Base-by-base conservation (phyloP, 768 basidiomycete species). In the Cubamyces lactineus region DNA sequence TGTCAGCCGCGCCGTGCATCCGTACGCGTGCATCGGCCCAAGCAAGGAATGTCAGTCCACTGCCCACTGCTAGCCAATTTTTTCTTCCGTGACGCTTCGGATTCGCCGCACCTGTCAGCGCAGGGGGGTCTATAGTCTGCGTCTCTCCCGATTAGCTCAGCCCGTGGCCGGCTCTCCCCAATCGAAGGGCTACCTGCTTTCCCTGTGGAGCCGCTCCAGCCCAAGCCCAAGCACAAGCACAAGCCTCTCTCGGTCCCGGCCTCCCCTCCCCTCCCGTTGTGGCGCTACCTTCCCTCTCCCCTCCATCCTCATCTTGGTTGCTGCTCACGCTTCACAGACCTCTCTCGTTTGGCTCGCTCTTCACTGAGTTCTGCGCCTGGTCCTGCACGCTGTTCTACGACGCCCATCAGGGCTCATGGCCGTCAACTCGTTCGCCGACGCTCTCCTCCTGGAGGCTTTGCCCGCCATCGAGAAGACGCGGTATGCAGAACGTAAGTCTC, bases 401-500 rank as follows among this genome's bases (percentile, higher is more conserved):
- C 60, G 46, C 60, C 46, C 46, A 28, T 39, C 16, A 38, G 53
- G 52, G 52, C 39, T 17, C 42, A 57, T 62, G 55, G 49, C 49
- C 16, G 26, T 38, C 42, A 52, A 40, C 23, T 17, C 52, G n/a
- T 30, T 54, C 26, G 28, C 54, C 38, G 47, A 30, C 39, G 58
- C 58, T 23, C 47, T 67, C 45, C 34, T 67, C 4, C 23, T 47
- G 15, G 43, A 51, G 15, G 54, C 62, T 34, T 19, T 64, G 15
- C 57, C 59, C 12, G 55, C 61, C 13, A 61, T 67, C 28, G 39
- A 49, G 41, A 67, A 59, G 12, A 66, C 65, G 12, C 64, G 67
- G 42, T 68, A 68, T 53, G 62, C 67, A 9, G 67, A 68, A 42
- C 48, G 67, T 68, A 53, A 30, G 67, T 66, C 9, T 23, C n/a